A percentile compares a stretch with the other conserved stretches of the same genome.
phyloP scores from a whole-genome alignment of 441 rosid species.

The Omphalea diandra region DNA sequence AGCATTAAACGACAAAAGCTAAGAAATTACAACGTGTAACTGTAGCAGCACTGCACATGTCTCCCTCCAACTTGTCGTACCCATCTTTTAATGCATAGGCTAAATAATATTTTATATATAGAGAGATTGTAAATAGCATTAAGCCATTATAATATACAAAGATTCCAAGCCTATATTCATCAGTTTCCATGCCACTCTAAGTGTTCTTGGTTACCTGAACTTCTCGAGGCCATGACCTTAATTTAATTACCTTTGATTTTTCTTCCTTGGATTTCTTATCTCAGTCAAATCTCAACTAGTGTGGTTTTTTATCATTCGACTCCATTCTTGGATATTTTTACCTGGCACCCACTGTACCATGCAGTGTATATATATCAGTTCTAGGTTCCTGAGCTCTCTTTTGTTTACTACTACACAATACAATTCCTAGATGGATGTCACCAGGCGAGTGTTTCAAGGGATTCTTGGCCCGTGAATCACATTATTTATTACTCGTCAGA shows the following conservation, averaged over 20 bases:
- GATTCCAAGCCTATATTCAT: conserved; percentile 38
- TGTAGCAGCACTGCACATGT: conserved; percentile 35
- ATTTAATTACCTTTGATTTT: neutral
- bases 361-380: conserved; percentile 21
- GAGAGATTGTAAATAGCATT: no score
- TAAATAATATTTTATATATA: no score
- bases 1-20: conserved; percentile 41
- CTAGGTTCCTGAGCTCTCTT: conserved; percentile 33
- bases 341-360: conserved; percentile 30
- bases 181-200: conserved; percentile 21
- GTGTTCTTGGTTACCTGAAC: conserved; percentile 4
- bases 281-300: conserved; percentile 43
- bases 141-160: conserved; percentile 34
- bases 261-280: conserved; percentile 21
- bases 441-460: conserved; percentile 42
- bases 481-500: conserved; percentile 34
- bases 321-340: conserved; percentile 17
- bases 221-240: conserved; percentile 31
- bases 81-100: no score
- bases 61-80: conserved; percentile 18
- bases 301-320: conserved; percentile 27
- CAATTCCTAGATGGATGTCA: conserved; percentile 21
- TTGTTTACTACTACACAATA: conserved; percentile 5
- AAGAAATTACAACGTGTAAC: conserved; percentile 24
- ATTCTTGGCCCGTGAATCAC: conserved; percentile 61